Base-by-base conservation (phyloP, 331 rosid genomes). In the Quercus lobata region DNA sequence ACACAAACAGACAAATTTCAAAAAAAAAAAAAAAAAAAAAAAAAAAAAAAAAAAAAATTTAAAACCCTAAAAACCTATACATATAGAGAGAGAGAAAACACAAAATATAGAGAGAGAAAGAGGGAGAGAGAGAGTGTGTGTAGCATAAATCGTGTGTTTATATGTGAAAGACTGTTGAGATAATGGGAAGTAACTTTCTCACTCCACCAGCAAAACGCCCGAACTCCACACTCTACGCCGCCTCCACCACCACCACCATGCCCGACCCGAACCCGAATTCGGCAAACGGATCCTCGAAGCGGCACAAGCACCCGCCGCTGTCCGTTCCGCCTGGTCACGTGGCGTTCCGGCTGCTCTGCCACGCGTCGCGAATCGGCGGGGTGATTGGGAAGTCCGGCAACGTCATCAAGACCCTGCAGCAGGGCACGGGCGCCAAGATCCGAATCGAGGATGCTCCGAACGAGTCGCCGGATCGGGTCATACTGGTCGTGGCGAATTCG, bases 311-410 rank as follows among this genome's bases (percentile, higher is more conserved):
- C 2, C 81, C 80, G 19, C 91, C 94, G 1, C 85, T 93, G 46
- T 11, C 69, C 46, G 79, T 88, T 0, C 92, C 97, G 4, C 78
- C 88, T 0, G 99, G 94, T 37, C 97, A 96, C 79, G 84, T 79
- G 6, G 83, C 94, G 16, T 93, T 96, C 85, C 94, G 98, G 56
- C 83, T 96, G 78, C 93, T 96, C 79, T 96, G 97, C 83, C 89
- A 93, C 82, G 82, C 94, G 30, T 87, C 99, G 1, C 89, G 99
- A 73, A 89, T 93, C 56, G 99, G 98, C 44, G 98, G 99, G n/a
- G 91, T 96, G 1, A 96, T 96, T 37, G 99, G 99, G 7, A 93
- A 90, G 89, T 89, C 94, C 32, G 99, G 98, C n/a, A 15, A 69
- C 57, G 87, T 92, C n/a, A 96, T 96, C 35, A 91, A 87, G 84